These are phyloP conservation scores for Macrophomina pseudophaseolina DNA, from an alignment of 2,329 filamentous ascomycete genomes.

Conservation along the genomic window DNA sequence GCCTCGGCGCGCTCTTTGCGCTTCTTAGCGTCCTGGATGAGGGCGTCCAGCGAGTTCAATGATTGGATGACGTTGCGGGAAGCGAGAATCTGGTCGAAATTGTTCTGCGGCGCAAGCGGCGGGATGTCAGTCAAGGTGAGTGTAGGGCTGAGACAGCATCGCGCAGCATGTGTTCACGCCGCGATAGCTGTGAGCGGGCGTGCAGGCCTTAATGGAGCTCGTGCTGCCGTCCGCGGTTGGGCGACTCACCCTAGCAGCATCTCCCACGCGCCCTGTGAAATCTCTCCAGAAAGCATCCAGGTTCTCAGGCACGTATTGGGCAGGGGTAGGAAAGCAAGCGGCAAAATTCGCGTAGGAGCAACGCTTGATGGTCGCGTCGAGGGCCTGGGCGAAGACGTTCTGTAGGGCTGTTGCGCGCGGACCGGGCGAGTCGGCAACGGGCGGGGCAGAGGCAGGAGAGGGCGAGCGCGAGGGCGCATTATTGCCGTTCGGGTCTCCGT, in stretches of 20 bases:
- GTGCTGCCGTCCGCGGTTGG: background rate
- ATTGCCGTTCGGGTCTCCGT: constrained; percentile 14
- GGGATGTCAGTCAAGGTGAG: background rate
- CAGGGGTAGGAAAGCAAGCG: constrained; percentile 67
- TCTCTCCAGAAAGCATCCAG: constrained; percentile 64
- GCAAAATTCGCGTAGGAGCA: constrained; percentile 67
- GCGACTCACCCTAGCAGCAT: constrained; percentile 54
- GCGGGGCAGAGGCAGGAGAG: constrained; percentile 59
- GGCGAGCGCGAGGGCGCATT: constrained; percentile 46
- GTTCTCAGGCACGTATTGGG: constrained; percentile 60
- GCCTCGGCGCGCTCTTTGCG: constrained; percentile 54
- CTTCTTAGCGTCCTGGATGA: constrained; percentile 63
- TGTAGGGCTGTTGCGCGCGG: constrained; percentile 65
- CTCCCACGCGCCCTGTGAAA: constrained; percentile 63
- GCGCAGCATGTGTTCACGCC: background rate
- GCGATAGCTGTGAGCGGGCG: background rate
- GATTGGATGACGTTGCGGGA: constrained; percentile 62
- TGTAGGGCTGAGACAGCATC: constrained; percentile 2
- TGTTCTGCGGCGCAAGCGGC: constrained; percentile 39
- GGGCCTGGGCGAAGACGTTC: constrained; percentile 64
- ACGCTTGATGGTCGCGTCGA: constrained; percentile 64
- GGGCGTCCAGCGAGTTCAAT: constrained; percentile 65
- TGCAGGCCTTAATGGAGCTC: background rate
- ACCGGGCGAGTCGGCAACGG: constrained; percentile 60
- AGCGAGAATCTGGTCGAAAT: constrained; percentile 65